Evolutionary conservation across 805 yeast species (phyloP).

Genomic region (Lipomyces yamadae): DNA sequence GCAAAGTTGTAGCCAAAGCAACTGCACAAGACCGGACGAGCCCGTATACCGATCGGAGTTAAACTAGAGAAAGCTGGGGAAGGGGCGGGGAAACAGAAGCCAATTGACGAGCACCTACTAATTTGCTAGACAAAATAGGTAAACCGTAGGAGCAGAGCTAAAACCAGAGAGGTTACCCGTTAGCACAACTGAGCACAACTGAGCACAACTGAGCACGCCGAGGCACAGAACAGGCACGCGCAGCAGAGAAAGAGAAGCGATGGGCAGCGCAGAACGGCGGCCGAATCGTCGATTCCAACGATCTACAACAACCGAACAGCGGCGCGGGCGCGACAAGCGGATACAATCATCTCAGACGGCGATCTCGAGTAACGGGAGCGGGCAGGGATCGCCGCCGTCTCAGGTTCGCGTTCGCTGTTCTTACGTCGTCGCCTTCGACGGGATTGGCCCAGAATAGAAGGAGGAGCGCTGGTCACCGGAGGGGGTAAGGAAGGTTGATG

Average conservation of each 20-base stretch:
- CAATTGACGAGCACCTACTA: neutral
- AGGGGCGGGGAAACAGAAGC: neutral
- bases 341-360: neutral
- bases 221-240: neutral
- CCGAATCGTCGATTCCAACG: neutral
- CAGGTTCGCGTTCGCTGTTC: conserved; percentile 1
- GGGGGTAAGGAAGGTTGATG: neutral
- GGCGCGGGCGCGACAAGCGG: conserved; percentile 1
- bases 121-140: too few relatives aligned
- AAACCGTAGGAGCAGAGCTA: neutral
- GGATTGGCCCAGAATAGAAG: conserved; percentile 2
- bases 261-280: neutral
- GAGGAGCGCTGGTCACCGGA: neutral
- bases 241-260: neutral
- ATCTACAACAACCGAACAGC: neutral
- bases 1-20: too few relatives aligned
- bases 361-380: neutral
- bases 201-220: neutral
- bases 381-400: conserved; percentile 1
- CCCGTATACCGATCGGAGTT: neutral
- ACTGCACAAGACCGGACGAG: neutral
- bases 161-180: neutral
- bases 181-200: too few relatives aligned
- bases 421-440: neutral
- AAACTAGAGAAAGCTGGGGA: too few relatives aligned